A percentile compares a stretch with the other conserved stretches of the same genome.
Evolutionary conservation across 2,329 filamentous ascomycete species (phyloP).

Genomic region (Diaporthe sp.): DNA sequence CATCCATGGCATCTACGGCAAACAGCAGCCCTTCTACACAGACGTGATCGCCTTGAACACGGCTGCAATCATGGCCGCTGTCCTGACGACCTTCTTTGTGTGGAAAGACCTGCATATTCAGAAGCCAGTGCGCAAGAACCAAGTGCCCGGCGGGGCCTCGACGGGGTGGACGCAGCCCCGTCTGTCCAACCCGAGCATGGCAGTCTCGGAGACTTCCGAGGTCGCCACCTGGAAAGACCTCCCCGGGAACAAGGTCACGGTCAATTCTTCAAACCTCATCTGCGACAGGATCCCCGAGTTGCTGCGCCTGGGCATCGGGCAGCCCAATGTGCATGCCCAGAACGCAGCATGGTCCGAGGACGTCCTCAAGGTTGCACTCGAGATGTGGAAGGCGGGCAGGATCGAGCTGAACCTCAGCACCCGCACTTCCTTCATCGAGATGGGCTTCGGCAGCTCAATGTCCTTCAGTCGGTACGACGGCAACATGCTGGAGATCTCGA

Average conservation of each 20-base stretch:
- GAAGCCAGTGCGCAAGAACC: slow-evolving; percentile 20
- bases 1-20: slow-evolving; percentile 49
- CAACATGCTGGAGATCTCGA: slow-evolving; percentile 45
- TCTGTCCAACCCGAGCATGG: slow-evolving; percentile 41
- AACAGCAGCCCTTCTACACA: slow-evolving; percentile 48
- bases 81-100: slow-evolving; percentile 50
- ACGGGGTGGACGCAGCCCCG: slow-evolving; percentile 36
- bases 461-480: slow-evolving; percentile 47
- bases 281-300: slow-evolving; percentile 45
- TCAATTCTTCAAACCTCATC: slow-evolving; percentile 41
- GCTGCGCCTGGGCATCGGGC: slow-evolving; percentile 43
- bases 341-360: slow-evolving; percentile 44
- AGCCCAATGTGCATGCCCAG: slow-evolving; percentile 43
- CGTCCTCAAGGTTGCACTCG: slow-evolving; percentile 44
- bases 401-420: slow-evolving; percentile 46
- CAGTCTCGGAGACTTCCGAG: slow-evolving; percentile 41
- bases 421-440: slow-evolving; percentile 47
- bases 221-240: slow-evolving; percentile 39
- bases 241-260: slow-evolving; percentile 40
- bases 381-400: slow-evolving; percentile 46
- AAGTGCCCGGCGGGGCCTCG: background rate
- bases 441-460: slow-evolving; percentile 46
- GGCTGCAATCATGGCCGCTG: slow-evolving; percentile 50
- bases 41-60: slow-evolving; percentile 52
- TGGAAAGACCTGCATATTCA: slow-evolving; percentile 47